Base-by-base conservation (phyloP, 1,284 basidiomycete species). In the Marasmius oreades region DNA sequence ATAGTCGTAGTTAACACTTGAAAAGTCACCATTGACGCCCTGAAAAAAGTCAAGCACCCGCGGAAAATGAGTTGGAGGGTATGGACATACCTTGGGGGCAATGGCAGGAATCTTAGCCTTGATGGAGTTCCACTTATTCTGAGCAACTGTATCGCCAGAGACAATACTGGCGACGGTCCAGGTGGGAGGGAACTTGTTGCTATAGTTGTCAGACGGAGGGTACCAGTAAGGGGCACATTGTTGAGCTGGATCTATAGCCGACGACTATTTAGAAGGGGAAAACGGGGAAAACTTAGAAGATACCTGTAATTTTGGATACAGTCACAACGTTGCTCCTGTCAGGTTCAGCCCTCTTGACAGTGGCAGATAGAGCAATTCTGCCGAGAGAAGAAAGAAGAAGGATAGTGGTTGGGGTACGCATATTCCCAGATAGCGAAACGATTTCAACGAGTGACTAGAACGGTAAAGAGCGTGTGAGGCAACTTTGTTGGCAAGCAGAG, bases 1-100 rank as follows among this genome's bases (percentile, higher is more conserved):
- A 4, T 55, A 55, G 11, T 67, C 51, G 51, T 70, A 78, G 12
- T 44, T 61, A 53, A 54, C 18, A 10, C 23, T 20, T 16, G 39
- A 14, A 42, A 42, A 42, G 5, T 31, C 47, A 20, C 26, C 31
- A 7, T 31, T 50, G 26, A 28, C 18, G 5, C 47, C 47, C 47
- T 50, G 7, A 11, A 31, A 18, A 28, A 50, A 23, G n/a, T 16
- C 16, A 20, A 28, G 43, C 7, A 20, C 5, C 5, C 16, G 23
- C 5, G 23, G 16, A 2, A 20, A 18, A 3, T 24, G 20, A 14
- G 14, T 24, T 24, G 23, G 7, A 46, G 16, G 7, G 20, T 16
- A 31, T 10, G 10, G 28, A 5, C 47, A 16, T 26, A 50, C 47
- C 47, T 50, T 50, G 12, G 24, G 31, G 16, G 47, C 26, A 31